Base-by-base conservation (phyloP, 768 basidiomycete species). In the Ramaria sp. region DNA sequence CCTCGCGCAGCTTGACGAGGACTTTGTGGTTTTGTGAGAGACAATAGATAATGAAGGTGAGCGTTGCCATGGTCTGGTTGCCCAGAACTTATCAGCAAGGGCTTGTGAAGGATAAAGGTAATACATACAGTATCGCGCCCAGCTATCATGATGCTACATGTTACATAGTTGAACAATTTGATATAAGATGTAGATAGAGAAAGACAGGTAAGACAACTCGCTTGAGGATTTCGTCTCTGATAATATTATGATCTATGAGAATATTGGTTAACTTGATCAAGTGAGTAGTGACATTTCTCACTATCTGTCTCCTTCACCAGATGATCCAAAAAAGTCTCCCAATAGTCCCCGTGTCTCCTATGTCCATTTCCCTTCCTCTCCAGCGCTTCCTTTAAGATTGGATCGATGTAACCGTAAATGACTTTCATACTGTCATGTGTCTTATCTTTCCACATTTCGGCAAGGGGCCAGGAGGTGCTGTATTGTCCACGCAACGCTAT, bases 11-110 rank as follows among this genome's bases (percentile, higher is more conserved):
- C 5, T 78, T 74, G 1, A 58, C 32, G n/a, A 71, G 63, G 48
- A 81, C 70, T 0, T 69, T 60, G 0, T 78, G 77, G 59, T 84
- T 69, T 59, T 72, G 72, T 20, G 82, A 69, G 12, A 84, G 71
- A 63, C 69, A 69, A 57, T 75, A 76, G 9, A 70, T 57, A 1
- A 66, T 62, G 48, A 65, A 71, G 0, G 69, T 71, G 41, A 72
- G 36, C 3, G 67, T 67, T 13, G 62, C 55, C 3, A 68, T 63
- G 16, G 69, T 73, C 58, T 65, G 42, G n/a, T n/a, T 20, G 15
- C 16, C 50, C 3, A 53, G 25, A 53, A 25, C 16, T 15, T 18
- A 12, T 53, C 36, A 43, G 18, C 18, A 18, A 39, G 9, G 3
- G 22, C 3, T 3, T 58, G 15, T 54, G 41, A 50, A 60, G 62